Evolutionary conservation across 805 yeast genomes (phyloP).

Genomic region (Candida endomychidarum): DNA sequence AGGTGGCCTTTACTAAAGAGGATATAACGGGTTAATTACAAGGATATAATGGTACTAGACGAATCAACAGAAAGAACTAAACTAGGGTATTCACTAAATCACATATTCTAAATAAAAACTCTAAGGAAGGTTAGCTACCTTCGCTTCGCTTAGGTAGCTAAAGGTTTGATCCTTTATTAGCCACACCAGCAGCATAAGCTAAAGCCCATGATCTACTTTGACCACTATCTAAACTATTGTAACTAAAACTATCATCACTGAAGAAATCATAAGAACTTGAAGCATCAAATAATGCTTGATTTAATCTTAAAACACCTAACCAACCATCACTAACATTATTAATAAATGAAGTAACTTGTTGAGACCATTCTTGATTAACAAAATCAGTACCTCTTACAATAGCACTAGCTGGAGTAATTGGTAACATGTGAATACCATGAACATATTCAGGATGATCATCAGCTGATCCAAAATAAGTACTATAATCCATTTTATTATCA

Average conservation of each 20-base stretch:
- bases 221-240: slow-evolving; percentile 52
- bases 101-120: too few relatives aligned
- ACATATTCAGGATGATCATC: slow-evolving; percentile 51
- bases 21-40: too few relatives aligned
- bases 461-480: slow-evolving; percentile 64
- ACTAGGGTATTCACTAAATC: too few relatives aligned
- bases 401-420: slow-evolving; percentile 64
- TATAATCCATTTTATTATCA: slow-evolving; percentile 68
- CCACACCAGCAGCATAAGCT: slow-evolving; percentile 54
- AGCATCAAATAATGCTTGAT: slow-evolving; percentile 74
- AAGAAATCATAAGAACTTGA: slow-evolving; percentile 60
- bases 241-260: slow-evolving; percentile 19
- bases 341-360: slow-evolving; percentile 45
- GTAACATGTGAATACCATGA: slow-evolving; percentile 76
- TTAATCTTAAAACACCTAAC: slow-evolving; percentile 67
- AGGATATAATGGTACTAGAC: too few relatives aligned
- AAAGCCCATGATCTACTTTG: slow-evolving; percentile 61
- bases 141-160: too few relatives aligned
- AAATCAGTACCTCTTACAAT: slow-evolving; percentile 52
- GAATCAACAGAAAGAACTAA: too few relatives aligned
- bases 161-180: slow-evolving; percentile 5
- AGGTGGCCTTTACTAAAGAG: not conserved
- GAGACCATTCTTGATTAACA: slow-evolving; percentile 61
- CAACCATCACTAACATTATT: slow-evolving; percentile 57
- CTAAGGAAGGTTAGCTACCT: too few relatives aligned